Conservation (phyloP, 441 rosid genomes). For the Jatropha podagrica region DNA sequence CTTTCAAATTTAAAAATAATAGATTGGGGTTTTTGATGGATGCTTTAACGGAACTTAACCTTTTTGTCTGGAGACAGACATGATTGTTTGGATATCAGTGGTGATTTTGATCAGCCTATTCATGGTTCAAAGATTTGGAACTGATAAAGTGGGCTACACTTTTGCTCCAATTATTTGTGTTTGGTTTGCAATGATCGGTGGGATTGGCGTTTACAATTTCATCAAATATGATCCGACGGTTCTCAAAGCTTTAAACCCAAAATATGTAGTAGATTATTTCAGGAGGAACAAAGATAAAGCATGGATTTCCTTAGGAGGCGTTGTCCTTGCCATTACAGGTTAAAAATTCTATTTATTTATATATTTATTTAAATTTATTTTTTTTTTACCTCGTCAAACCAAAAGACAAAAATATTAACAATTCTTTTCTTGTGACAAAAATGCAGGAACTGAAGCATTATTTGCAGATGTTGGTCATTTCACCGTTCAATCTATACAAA, state of each 20-base stretch:
- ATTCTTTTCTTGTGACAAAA: background rate
- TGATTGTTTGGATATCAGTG: conserved; percentile 46
- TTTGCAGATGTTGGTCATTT: conserved; percentile 69
- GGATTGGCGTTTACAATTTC: conserved; percentile 50
- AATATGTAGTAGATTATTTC: conserved; percentile 47
- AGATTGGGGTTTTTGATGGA: too few relatives aligned
- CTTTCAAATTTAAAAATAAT: too few relatives aligned
- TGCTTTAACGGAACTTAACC: background rate
- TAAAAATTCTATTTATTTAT: background rate
- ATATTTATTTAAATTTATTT: too few relatives aligned
- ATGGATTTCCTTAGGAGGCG: conserved; percentile 64
- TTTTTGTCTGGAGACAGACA: conserved; percentile 23
- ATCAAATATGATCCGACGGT: conserved; percentile 38
- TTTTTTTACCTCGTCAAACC: background rate
- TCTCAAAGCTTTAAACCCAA: conserved; percentile 45
- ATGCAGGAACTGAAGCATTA: conserved; percentile 56
- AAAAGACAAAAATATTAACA: background rate
- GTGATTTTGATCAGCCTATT: conserved; percentile 43
- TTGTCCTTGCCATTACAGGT: conserved; percentile 55
- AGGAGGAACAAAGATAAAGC: conserved; percentile 42
- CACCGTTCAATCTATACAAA: conserved; percentile 47
- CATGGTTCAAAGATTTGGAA: conserved; percentile 49
- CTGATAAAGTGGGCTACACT: conserved; percentile 55
- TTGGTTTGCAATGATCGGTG: conserved; percentile 43
- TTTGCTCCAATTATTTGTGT: conserved; percentile 53